Percentiles rank a stretch among this genome's conserved stretches.
Evolutionary conservation across 1,284 basidiomycete genomes (phyloP).

Genomic region (Trametes hirsuta): DNA sequence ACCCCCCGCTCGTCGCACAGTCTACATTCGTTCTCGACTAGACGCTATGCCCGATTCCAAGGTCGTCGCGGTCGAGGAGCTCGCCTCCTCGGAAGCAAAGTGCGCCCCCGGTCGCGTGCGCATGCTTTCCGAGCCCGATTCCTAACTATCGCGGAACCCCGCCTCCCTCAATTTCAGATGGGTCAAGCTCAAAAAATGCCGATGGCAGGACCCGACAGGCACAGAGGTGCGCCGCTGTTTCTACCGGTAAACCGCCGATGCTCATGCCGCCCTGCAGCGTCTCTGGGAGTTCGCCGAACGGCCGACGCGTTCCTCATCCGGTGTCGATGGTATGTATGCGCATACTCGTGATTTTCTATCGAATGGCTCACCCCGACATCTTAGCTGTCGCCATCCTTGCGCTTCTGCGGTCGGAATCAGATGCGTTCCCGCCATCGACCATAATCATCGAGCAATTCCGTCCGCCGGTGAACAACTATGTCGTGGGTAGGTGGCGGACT

Average conservation of each 20-base stretch:
- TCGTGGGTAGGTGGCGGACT: constrained; percentile 58
- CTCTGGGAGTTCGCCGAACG: constrained; percentile 88
- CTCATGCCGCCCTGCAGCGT: constrained; percentile 50
- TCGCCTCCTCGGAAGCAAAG: constrained; percentile 65
- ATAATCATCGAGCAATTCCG: constrained; percentile 90
- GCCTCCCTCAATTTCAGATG: constrained; percentile 50
- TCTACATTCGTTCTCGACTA: constrained; percentile 2
- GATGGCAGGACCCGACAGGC: constrained; percentile 76
- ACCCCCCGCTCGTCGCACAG: background rate
- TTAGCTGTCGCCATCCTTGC: constrained; percentile 84
- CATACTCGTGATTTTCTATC: background rate
- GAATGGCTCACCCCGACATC: background rate
- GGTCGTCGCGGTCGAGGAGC: constrained; percentile 43
- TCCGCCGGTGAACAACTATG: constrained; percentile 74
- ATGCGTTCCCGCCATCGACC: constrained; percentile 70
- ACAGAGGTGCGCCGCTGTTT: constrained; percentile 53
- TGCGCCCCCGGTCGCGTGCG: constrained; percentile 34
- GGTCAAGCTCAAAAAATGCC: constrained; percentile 75
- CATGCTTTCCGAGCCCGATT: constrained; percentile 3
- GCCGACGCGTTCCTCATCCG: constrained; percentile 71
- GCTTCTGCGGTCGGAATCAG: constrained; percentile 72
- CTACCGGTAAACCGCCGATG: background rate
- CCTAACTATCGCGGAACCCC: constrained; percentile 3
- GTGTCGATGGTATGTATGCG: constrained; percentile 70
- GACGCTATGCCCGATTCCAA: constrained; percentile 35